Conservation (phyloP, 495 filamentous ascomycete species). For the Penicillium egyptiacum region DNA sequence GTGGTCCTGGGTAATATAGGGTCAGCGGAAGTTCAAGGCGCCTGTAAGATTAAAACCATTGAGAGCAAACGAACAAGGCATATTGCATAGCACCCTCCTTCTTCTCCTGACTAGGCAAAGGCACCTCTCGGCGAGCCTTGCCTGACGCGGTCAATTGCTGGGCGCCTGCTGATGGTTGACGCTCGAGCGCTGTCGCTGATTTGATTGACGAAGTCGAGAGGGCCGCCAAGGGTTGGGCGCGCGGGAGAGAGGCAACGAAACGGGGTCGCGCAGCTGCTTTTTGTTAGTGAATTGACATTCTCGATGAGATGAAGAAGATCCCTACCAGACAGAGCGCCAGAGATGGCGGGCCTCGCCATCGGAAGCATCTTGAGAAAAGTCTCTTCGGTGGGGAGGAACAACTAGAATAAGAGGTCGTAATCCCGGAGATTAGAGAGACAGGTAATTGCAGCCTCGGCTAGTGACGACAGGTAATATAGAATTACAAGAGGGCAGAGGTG, state of each 20-base stretch:
- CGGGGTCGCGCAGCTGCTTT: conserved; percentile 31
- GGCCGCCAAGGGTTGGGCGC: conserved; percentile 33
- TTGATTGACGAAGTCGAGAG: conserved; percentile 46
- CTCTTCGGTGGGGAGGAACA: background rate
- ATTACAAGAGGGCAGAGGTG: conserved; percentile 18
- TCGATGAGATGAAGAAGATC: background rate
- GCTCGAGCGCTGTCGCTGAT: conserved; percentile 45
- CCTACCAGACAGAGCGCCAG: conserved; percentile 37
- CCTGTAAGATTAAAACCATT: background rate
- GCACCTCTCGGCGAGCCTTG: conserved; percentile 70
- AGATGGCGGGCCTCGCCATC: conserved; percentile 31
- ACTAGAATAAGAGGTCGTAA: conserved; percentile 1
- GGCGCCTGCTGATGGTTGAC: conserved; percentile 39
- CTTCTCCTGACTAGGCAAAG: conserved; percentile 83
- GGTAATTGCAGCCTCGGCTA: conserved; percentile 8
- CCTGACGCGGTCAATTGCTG: conserved; percentile 47
- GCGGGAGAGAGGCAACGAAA: conserved; percentile 25
- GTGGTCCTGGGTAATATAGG: conserved; percentile 63
- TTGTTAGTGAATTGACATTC: conserved; percentile 16
- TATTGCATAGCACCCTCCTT: conserved; percentile 97
- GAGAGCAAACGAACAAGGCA: conserved; percentile 69
- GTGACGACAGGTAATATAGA: conserved; percentile 9
- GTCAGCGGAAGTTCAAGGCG: conserved; percentile 12
- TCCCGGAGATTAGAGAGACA: conserved; percentile 1
- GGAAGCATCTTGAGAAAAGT: conserved; percentile 29